These are phyloP conservation scores for Fusarium udum DNA, from an alignment of 2,329 filamentous ascomycete genomes.

Conservation along the genomic window DNA sequence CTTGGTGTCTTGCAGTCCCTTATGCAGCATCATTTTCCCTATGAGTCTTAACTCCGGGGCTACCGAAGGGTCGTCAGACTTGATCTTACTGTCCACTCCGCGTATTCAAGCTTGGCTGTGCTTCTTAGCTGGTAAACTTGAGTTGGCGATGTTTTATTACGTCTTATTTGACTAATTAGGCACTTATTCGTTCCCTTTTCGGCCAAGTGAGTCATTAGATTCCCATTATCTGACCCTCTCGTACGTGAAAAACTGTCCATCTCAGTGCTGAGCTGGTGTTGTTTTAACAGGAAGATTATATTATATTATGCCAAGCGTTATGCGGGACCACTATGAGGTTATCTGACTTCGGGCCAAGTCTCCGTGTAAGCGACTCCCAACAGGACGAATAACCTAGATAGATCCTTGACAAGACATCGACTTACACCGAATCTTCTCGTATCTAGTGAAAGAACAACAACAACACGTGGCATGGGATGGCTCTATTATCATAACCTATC, in stretches of 20 bases:
- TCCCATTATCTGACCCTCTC: neutral
- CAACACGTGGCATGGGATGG: constrained; percentile 8
- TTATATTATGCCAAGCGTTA: constrained; percentile 21
- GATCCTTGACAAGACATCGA: constrained; percentile 6
- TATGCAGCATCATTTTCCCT: neutral
- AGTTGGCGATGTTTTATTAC: constrained; percentile 4
- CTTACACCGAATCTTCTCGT: neutral
- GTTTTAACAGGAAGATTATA: neutral
- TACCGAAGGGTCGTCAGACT: constrained; percentile 26
- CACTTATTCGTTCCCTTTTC: neutral
- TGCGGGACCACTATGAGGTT: constrained; percentile 13
- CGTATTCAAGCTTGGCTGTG: neutral
- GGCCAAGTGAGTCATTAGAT: constrained; percentile 11
- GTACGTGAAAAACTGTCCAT: neutral
- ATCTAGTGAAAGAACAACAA: neutral
- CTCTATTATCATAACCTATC: neutral
- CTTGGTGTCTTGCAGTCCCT: neutral
- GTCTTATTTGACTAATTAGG: constrained; percentile 14
- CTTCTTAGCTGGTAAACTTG: constrained; percentile 1
- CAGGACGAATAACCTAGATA: constrained; percentile 4
- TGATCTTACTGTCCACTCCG: constrained; percentile 20
- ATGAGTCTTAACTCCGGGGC: constrained; percentile 35
- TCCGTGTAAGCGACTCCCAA: constrained; percentile 11
- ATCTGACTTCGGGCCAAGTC: neutral
- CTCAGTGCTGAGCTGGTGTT: neutral